Evolutionary conservation across 495 filamentous ascomycete species (phyloP), one percentile per base, ranked within the genome.

Genomic region (Thozetella sp.): DNA sequence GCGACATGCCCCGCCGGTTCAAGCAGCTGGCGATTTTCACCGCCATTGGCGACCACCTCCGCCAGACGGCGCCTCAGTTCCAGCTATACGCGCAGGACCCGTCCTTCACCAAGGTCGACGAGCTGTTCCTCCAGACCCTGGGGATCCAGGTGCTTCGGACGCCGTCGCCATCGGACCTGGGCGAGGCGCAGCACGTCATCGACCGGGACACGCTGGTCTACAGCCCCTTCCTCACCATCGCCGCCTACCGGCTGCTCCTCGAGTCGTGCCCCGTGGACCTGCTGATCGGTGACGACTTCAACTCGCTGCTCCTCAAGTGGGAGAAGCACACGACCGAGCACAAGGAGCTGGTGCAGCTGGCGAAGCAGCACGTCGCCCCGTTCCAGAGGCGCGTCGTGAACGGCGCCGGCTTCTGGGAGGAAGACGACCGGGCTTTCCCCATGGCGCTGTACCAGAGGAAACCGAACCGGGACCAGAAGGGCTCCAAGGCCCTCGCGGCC

Each of bases 251-350:
- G 54, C 56, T 63, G 11, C 54, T 63, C 20, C 51, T 63, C n/a
- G 37, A 45, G 1, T 48, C 55, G 34, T 25, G 24, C 34, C 24
- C 15, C 27, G 9, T 63, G 10, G 48, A 45, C 22, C 54, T 55
- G 17, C 54, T 63, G 24, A 50, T 63, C 51, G 60, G 60, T 11
- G 60, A 63, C 54, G 60, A 63, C 40, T 63, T 63, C 51, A 51
- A 63, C 51, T 45, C 60, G 25, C 60, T 63, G 2, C 13, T 55
- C 26, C 2, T 34, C 25, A 34, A 61, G 24, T 23, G 26, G 46
- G 0, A 22, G 26, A 22, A 56, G 26, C 22, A 25, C 27, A 24
- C 27, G 2, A 27, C 61, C 51, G 30, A 15, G 15, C 30, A 15
- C 6, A 37, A 37, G 6, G 30, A 37, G 30, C 6, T 15, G 6